A percentile compares a stretch with the other conserved stretches of the same genome.
These are phyloP conservation scores for Xylariomycetidae sp. DNA, from an alignment of 2,329 filamentous ascomycete genomes.

Conservation along the genomic window DNA sequence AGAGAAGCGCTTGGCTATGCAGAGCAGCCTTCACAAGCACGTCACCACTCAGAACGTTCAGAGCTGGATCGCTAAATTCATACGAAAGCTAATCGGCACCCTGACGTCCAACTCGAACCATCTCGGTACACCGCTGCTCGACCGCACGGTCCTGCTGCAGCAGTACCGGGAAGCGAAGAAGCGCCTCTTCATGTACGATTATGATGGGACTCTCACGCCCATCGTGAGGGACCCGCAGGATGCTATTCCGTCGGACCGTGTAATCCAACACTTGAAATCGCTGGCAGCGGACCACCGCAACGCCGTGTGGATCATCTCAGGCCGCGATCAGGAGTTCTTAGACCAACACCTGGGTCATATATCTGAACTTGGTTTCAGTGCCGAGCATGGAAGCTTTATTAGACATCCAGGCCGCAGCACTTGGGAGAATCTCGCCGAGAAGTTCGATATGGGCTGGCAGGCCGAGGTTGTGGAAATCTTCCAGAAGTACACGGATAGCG, in stretches of 20 bases:
- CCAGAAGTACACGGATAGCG: slow-evolving; percentile 81
- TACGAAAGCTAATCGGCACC: slow-evolving; percentile 75
- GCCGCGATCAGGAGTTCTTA: slow-evolving; percentile 87
- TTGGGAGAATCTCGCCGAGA: slow-evolving; percentile 88
- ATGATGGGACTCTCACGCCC: slow-evolving; percentile 92
- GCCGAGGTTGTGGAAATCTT: slow-evolving; percentile 78
- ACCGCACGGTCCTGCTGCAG: slow-evolving; percentile 65
- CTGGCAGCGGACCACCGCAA: slow-evolving; percentile 79
- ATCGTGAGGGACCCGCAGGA: slow-evolving; percentile 90
- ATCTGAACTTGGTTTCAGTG: slow-evolving; percentile 81
- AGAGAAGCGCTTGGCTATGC: slow-evolving; percentile 62
- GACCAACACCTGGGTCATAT: slow-evolving; percentile 92
- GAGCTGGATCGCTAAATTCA: slow-evolving; percentile 75
- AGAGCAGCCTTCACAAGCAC: slow-evolving; percentile 72
- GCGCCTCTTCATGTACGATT: slow-evolving; percentile 97
- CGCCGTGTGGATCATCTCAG: slow-evolving; percentile 97
- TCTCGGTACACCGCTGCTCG: slow-evolving; percentile 75
- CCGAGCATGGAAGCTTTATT: slow-evolving; percentile 96
- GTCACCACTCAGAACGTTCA: slow-evolving; percentile 84
- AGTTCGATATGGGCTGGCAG: slow-evolving; percentile 90
- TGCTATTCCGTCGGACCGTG: slow-evolving; percentile 79
- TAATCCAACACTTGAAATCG: slow-evolving; percentile 73
- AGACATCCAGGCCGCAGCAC: slow-evolving; percentile 68
- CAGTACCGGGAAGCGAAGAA: slow-evolving; percentile 72
- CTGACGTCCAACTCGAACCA: slow-evolving; percentile 71